Evolutionary conservation across 1,139 yeast genomes (phyloP), one percentile per base, ranked within the genome.

Genomic region (Lodderomyces parapsilosis): DNA sequence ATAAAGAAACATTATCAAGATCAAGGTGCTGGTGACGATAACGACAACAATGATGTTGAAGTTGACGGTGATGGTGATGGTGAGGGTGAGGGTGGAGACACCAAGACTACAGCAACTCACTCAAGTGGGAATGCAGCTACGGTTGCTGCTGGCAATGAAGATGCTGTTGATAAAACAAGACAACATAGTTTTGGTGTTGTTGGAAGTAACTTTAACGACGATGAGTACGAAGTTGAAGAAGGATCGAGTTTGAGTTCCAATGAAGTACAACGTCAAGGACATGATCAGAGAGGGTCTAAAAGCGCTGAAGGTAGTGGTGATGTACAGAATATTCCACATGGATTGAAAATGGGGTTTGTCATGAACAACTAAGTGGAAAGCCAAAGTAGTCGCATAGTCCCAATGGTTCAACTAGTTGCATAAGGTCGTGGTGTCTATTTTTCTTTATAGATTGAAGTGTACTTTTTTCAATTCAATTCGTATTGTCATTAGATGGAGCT

Each of bases 1-100:
- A 57, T 68, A 36, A 59, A 59, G 36, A 66, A 60, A 46, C 72
- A 67, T 45, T 65, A 65, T 43, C 68, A 66, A 39, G 41, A 42
- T n/a, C n/a, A n/a, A n/a, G n/a, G n/a, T n/a, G n/a, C n/a, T n/a
- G n/a, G n/a, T n/a, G n/a, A n/a, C n/a, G n/a, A n/a, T n/a, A n/a
- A n/a, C n/a, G n/a, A n/a, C n/a, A n/a, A n/a, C n/a, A n/a, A n/a
- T n/a, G n/a, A n/a, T n/a, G n/a, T n/a, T n/a, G n/a, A n/a, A n/a
- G 27, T 10, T 36, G 25, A 32, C 30, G 30, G 20, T 9, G 32
- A 43, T 19, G 40, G 25, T 9, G 41, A 35, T 9, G 44, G 36
- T 13, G 42, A 36, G 27, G 40, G 20, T 9, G 33, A 33, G 11
- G 23, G n/a, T 24, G 44, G 34, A 18, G 15, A 25, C 19, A 17